These are phyloP conservation scores for Gloeophyllum trabeum DNA, from an alignment of 768 basidiomycete species.

Conservation along the genomic window DNA sequence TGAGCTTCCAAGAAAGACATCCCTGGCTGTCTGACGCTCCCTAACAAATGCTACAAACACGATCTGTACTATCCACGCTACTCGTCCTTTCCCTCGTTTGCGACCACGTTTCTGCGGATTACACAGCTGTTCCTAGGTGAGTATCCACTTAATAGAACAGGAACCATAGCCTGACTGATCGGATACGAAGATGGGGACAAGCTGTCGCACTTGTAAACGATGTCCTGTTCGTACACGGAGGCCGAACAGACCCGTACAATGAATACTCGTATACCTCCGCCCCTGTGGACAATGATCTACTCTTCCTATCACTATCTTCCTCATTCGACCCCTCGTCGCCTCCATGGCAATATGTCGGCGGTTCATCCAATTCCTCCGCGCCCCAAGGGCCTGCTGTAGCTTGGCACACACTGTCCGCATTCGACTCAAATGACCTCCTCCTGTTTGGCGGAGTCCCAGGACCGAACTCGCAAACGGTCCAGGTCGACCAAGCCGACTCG, in stretches of 20 bases:
- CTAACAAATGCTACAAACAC: no score
- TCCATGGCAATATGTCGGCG: slow-evolving; percentile 54
- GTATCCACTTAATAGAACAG: no score
- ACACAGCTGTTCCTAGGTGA: background rate
- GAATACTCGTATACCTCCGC: slow-evolving; percentile 65
- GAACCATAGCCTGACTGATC: no score
- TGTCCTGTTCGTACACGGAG: slow-evolving; percentile 66
- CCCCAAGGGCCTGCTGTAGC: slow-evolving; percentile 53
- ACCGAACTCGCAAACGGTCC: slow-evolving; percentile 38
- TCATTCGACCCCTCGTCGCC: slow-evolving; percentile 51
- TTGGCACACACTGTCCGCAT: slow-evolving; percentile 73
- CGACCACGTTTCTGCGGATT: background rate
- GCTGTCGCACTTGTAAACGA: slow-evolving; percentile 48
- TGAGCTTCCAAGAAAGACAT: no score
- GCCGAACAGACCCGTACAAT: slow-evolving; percentile 65
- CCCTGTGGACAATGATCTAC: slow-evolving; percentile 58
- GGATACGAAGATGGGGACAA: slow-evolving; percentile 67
- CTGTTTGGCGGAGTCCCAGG: slow-evolving; percentile 73
- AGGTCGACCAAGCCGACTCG: slow-evolving; percentile 50
- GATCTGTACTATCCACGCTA: no score
- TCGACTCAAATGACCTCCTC: slow-evolving; percentile 40
- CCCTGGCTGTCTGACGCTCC: no score
- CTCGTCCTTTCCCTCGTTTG: background rate
- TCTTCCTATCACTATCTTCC: slow-evolving; percentile 52
- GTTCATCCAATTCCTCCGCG: slow-evolving; percentile 28